phyloP scores from a whole-genome alignment of 2,329 filamentous ascomycete species.

The Eutypella sp. region DNA sequence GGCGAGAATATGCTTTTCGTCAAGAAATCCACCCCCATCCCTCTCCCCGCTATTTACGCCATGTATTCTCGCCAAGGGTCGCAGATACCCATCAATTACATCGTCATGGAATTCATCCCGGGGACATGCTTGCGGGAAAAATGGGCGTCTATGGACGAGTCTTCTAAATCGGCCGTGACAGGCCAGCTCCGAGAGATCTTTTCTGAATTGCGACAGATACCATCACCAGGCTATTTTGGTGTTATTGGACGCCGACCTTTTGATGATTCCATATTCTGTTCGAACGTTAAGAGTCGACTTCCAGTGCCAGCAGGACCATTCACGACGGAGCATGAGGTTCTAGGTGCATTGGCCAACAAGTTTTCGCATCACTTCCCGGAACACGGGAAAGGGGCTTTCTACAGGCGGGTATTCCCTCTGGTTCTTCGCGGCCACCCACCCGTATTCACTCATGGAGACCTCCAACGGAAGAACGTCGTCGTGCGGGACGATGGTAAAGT shows the following conservation, averaged over 20 bases:
- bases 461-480: not conserved
- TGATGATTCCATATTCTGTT: not conserved
- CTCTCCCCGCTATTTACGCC: constrained; percentile 16
- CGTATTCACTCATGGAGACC: not conserved
- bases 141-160: constrained; percentile 4
- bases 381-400: not conserved
- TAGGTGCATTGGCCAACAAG: not conserved
- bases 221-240: constrained; percentile 3
- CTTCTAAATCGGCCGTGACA: constrained; percentile 3
- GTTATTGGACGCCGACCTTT: not conserved
- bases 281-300: not conserved
- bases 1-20: constrained; percentile 17
- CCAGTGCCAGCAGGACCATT: not conserved
- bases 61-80: constrained; percentile 11
- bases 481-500: constrained; percentile 8
- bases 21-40: constrained; percentile 10
- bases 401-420: not conserved
- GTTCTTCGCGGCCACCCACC: not conserved
- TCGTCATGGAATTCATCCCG: constrained; percentile 8
- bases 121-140: constrained; percentile 3
- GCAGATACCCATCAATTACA: constrained; percentile 1
- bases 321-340: not conserved
- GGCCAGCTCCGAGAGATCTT: constrained; percentile 5
- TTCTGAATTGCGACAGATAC: constrained; percentile 5
- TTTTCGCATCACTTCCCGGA: not conserved